Base-by-base conservation (phyloP, 2,329 filamentous ascomycete species). In the Neonectria ditissima region DNA sequence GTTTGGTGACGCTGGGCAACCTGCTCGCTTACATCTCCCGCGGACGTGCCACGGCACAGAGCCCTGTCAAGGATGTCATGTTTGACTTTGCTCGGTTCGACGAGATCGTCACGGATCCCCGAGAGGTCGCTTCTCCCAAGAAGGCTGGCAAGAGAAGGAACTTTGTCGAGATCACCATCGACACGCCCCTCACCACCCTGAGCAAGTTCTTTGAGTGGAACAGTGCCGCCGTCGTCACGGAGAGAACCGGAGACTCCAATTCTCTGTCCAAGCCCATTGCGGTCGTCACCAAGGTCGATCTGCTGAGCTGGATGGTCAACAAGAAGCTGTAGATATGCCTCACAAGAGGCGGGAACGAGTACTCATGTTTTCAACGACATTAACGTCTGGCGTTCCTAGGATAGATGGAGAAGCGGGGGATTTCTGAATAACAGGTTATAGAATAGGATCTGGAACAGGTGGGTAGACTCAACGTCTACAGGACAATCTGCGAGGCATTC, bases 191-290 rank as follows among this genome's bases (percentile, higher is more conserved):
- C 41, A 88, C 87, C 50, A 90, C 92, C 47, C 85, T 99, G 57
- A 95, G 93, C 83, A 90, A 92, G 74, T 99, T 99, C 81, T 93
- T 98, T 69, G 94, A 98, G 81, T 98, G 96, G 94, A 98, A 99
- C 80, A 96, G 92, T 71, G 95, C 96, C 0, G 96, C 96, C 0
- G 89, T 99, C 52, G 93, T 99, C 3, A 99, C 95, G 0, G 94
- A 98, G 78, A 86, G 87, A 70, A 82, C 83, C 13, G 81, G 81
- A 43, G 85, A 86, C 61, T 81, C 83, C 58, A 80, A 84, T 63
- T 87, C 84, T 22, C 78, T 88, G 59, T 86, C 86, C 48, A 97
- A 93, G 83, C 94, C 97, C 1, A 84, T 96, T 53, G 96, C 93
- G 8, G 89, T 99, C 9, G 94, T 97, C 8, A 98, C 96, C 32